These are phyloP conservation scores for Ophiostoma piceae DNA, from an alignment of 2,329 filamentous ascomycete species.

Conservation along the genomic window DNA sequence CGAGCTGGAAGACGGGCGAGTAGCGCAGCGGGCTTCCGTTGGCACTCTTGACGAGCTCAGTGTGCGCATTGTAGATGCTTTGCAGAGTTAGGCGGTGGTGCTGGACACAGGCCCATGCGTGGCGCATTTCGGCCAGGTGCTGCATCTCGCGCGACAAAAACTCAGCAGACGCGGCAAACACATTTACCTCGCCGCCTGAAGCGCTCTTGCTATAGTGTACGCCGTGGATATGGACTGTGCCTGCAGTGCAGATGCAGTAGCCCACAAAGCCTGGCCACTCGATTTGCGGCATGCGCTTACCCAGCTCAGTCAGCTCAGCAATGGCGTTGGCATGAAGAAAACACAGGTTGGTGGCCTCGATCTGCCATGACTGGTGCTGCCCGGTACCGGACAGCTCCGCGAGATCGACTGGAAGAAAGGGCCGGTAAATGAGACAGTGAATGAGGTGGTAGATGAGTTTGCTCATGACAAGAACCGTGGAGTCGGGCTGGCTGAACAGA, in stretches of 20 bases:
- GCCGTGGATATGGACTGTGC: conserved; percentile 82
- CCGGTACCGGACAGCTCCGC: conserved; percentile 72
- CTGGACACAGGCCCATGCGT: conserved; percentile 70
- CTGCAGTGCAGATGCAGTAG: conserved; percentile 80
- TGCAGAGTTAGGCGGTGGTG: conserved; percentile 76
- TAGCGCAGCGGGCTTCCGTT: conserved; percentile 65
- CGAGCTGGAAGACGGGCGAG: conserved; percentile 73
- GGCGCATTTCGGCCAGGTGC: conserved; percentile 68
- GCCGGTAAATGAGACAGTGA: conserved; percentile 80
- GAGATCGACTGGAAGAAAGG: conserved; percentile 79
- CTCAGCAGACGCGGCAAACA: conserved; percentile 60
- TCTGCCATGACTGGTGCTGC: conserved; percentile 88
- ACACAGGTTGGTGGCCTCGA: conserved; percentile 82
- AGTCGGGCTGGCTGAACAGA: conserved; percentile 72
- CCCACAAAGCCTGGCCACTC: conserved; percentile 85
- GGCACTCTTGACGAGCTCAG: conserved; percentile 69
- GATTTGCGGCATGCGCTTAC: conserved; percentile 65
- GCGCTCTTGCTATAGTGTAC: conserved; percentile 64
- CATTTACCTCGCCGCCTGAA: conserved; percentile 48
- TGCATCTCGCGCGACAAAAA: conserved; percentile 75
- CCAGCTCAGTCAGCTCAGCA: conserved; percentile 73
- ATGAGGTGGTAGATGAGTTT: conserved; percentile 84
- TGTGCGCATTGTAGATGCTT: conserved; percentile 70
- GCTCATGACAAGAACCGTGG: conserved; percentile 71
- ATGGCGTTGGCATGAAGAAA: conserved; percentile 84